phyloP scores from a whole-genome alignment of 177 flowering plant genomes.

The Tripterygium wilfordii region DNA sequence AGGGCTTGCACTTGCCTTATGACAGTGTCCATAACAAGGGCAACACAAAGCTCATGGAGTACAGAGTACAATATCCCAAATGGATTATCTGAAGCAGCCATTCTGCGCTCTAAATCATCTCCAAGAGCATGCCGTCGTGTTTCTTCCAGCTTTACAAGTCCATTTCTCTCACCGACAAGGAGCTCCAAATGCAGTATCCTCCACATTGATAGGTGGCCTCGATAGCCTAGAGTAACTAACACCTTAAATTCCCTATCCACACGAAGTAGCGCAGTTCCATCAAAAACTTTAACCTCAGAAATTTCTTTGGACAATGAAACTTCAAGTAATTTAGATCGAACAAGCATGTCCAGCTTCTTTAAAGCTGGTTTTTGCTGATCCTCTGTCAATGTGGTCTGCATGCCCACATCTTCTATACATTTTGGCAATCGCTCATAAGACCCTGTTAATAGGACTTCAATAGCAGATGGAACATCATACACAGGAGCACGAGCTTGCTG shows the following conservation, averaged over 20 bases:
- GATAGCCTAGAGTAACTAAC: constrained; percentile 87
- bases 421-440: constrained; percentile 80
- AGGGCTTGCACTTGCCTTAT: constrained; percentile 82
- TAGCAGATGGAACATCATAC: constrained; percentile 96
- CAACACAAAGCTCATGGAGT: constrained; percentile 91
- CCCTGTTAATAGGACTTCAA: constrained; percentile 82
- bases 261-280: constrained; percentile 69
- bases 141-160: constrained; percentile 78
- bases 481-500: constrained; percentile 99
- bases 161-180: constrained; percentile 90
- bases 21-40: constrained; percentile 91
- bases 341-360: constrained; percentile 71
- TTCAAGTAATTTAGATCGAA: constrained; percentile 84
- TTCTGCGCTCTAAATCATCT: constrained; percentile 94
- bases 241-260: constrained; percentile 94
- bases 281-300: constrained; percentile 70
- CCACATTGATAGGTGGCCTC: constrained; percentile 92
- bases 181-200: constrained; percentile 90
- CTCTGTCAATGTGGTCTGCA: constrained; percentile 48
- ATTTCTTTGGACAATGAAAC: constrained; percentile 72
- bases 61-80: constrained; percentile 71
- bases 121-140: constrained; percentile 72
- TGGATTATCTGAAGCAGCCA: constrained; percentile 89
- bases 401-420: constrained; percentile 85
- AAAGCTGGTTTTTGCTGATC: constrained; percentile 73